Conservation (phyloP, 2,329 filamentous ascomycete genomes). For the Nakataea oryzae region DNA sequence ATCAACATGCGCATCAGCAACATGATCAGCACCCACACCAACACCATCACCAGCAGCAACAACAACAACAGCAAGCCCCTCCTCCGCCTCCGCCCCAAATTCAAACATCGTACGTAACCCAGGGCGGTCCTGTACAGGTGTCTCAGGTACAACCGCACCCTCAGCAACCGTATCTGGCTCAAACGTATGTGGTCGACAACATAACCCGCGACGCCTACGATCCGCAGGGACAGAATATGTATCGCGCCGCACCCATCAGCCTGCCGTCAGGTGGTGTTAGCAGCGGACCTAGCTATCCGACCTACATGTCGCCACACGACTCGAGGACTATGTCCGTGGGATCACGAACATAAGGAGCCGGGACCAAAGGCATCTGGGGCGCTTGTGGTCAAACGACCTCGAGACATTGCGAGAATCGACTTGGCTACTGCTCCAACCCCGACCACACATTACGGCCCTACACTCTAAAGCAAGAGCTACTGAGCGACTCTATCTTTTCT, state of each 20-base stretch:
- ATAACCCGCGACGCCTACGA: not conserved
- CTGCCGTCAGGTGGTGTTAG: not conserved
- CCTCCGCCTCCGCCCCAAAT: not conserved
- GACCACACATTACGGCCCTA: not conserved
- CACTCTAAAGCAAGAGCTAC: not conserved
- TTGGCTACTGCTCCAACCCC: no score
- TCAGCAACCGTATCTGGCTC: not conserved
- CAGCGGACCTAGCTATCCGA: constrained; percentile 4
- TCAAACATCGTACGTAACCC: not conserved
- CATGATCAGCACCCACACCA: not conserved
- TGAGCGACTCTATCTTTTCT: constrained; percentile 1
- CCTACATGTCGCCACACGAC: constrained; percentile 5
- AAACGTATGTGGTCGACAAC: not conserved
- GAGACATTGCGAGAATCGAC: no score
- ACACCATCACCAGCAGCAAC: not conserved
- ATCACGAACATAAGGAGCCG: not conserved
- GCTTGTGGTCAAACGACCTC: no score
- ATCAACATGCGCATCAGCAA: not conserved
- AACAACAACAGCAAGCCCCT: not conserved
- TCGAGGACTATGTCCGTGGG: not conserved
- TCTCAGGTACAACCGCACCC: not conserved
- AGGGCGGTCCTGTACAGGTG: not conserved
- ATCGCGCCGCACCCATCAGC: not conserved
- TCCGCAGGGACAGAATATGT: not conserved
- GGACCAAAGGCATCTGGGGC: no score